Evolutionary conservation across 495 filamentous ascomycete species (phyloP), one percentile per base, ranked within the genome.

Genomic region (Podospora tetraspora): DNA sequence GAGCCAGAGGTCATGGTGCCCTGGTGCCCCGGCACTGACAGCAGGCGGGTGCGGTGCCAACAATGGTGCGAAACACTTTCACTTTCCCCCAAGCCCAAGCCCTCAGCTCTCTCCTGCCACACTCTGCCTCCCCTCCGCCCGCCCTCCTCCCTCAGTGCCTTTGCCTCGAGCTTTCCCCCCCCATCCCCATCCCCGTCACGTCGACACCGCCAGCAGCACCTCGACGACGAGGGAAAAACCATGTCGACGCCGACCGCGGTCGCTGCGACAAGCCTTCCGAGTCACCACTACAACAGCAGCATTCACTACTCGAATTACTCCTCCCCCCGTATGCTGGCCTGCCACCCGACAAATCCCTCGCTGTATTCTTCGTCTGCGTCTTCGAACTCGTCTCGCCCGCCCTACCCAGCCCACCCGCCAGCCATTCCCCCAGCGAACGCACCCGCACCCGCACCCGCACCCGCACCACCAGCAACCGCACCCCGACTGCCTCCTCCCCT

Each of bases 161-260:
- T 27, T 27, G 27, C 27, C 27, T 27, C 6, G 27, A 27, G 5
- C 27, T 27, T 27, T 27, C 56, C 63, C 61, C 29, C 64, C 29
- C 21, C 65, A 30, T n/a, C 58, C 63, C 64, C 30, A 43, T 52
- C 58, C 68, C 24, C 58, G 69, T 68, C 69, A 68, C 66, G 61
- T 62, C 69, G 66, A 71, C 69, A 58, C 59, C 61, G 58, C 70
- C 70, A 57, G 64, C 43, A 52, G 16, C 43, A 52, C 43, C 43
- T 52, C 43, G 32, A 37, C 25, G 27, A 32, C 65, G 59, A 69
- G 43, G 69, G 66, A 67, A 74, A 62, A 69, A 77, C 74, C 75
- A 96, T 96, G 92, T 94, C 92, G 81, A 93, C 91, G 21, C 92
- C 92, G 59, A 93, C 91, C 61, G 92, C 90, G 61, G 90, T 89